Percentiles rank a stretch among this genome's conserved stretches.
Evolutionary conservation across 345 rosid species (phyloP).

Genomic region (Cardiospermum halicacabum): DNA sequence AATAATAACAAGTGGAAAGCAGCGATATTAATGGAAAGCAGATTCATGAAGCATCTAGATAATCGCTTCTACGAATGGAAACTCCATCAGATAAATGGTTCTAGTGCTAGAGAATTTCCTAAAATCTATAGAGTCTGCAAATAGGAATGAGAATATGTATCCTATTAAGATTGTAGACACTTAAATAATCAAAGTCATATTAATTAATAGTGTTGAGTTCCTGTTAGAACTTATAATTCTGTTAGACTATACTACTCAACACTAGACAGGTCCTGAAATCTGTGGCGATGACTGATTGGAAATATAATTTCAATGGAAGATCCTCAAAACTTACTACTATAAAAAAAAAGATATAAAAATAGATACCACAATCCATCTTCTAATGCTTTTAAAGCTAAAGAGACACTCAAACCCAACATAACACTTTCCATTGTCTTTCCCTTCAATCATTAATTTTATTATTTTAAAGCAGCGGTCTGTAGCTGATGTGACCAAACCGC

Average conservation of each 20-base stretch:
- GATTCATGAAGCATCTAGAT: too few species aligned
- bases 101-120: background rate
- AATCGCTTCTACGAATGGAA: too few species aligned
- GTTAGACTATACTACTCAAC: slow-evolving; percentile 6
- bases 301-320: background rate
- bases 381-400: background rate
- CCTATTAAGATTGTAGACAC: background rate
- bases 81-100: too few species aligned
- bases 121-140: background rate
- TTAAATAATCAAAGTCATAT: slow-evolving; percentile 2
- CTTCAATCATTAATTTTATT: background rate
- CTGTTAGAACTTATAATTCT: background rate
- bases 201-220: background rate
- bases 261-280: slow-evolving; percentile 16
- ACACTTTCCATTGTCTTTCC: background rate
- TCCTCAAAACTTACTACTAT: slow-evolving; percentile 3
- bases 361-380: background rate
- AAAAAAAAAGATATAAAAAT: too few species aligned
- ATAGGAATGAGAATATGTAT: background rate
- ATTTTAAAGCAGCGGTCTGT: too few species aligned
- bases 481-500: too few species aligned
- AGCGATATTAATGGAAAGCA: too few species aligned
- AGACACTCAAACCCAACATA: background rate
- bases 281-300: slow-evolving; percentile 13
- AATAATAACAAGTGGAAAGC: too few species aligned